Evolutionary conservation across 768 basidiomycete genomes (phyloP), one percentile per base, ranked within the genome.

Genomic region (Rubroboletus pulcherrimus): DNA sequence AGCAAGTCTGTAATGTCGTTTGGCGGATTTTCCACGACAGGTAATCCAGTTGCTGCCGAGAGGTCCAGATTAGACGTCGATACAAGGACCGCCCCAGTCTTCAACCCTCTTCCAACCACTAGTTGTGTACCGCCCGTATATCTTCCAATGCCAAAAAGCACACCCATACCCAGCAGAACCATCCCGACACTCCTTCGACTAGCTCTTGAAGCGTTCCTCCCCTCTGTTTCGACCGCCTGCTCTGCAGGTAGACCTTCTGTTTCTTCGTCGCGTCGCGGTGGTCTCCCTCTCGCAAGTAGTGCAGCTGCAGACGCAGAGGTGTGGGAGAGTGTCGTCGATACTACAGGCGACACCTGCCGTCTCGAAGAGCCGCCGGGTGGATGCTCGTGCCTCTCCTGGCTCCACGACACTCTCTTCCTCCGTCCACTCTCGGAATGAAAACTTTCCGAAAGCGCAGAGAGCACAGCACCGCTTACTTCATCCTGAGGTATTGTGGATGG

Each of bases 161-260:
- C 77, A 75, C 90, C 92, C 11, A 82, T 76, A 37, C 89, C 82
- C 58, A 97, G 76, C 62, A 97, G 91, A 19, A 95, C 82, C 76
- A 96, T 86, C 2, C 84, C 84, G 6, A 87, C 86, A 31, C 87
- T 82, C 57, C 83, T 80, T 57, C 84, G 80, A 62, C 84, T 87
- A 8, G 84, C 83, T 57, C 85, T 78, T n/a, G 86, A 87, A 55
- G 74, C 71, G 35, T 77, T 74, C 54, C 70, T 64, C 31, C 59
- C 61, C 49, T 51, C 63, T 2, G 54, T 35, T 12, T 63, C 66
- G 49, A 48, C 73, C 61, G 33, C 61, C 14, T 62, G 66, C 21
- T 62, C 69, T 14, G 61, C 66, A 15, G 34, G 1, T 5, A 49
- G 24, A 39, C 67, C 69, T 14, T 65, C 64, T 19, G 53, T 46